phyloP scores from a whole-genome alignment of 1,284 basidiomycete genomes.

The Coniferiporia sulphurascens region DNA sequence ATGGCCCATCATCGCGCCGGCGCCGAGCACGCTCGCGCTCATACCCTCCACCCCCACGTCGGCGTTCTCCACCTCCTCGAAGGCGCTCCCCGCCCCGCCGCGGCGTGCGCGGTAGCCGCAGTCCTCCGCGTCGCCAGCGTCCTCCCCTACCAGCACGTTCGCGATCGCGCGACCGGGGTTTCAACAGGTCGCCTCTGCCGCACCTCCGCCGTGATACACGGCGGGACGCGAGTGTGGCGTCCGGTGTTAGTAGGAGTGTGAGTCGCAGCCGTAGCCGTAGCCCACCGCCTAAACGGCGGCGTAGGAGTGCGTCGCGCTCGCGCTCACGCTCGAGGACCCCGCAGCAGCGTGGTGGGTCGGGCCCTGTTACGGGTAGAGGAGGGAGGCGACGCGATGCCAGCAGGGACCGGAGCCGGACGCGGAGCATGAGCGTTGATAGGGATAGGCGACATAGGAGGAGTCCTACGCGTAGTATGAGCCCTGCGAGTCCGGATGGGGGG shows the following conservation, averaged over 20 bases:
- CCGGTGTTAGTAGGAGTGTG: conserved; percentile 19
- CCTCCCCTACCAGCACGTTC: conserved; percentile 5
- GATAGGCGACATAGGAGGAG: conserved; percentile 18
- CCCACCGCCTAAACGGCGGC: neutral
- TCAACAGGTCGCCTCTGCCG: conserved; percentile 18
- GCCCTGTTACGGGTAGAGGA: conserved; percentile 18
- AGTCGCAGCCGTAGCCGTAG: conserved; percentile 24
- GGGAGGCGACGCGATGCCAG: conserved; percentile 14
- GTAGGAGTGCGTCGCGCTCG: conserved; percentile 19
- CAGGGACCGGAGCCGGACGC: conserved; percentile 20
- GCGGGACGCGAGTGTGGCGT: conserved; percentile 2
- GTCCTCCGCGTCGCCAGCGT: conserved; percentile 23
- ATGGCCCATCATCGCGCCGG: conserved; percentile 34
- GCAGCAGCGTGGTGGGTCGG: conserved; percentile 17
- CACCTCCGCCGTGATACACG: conserved; percentile 13
- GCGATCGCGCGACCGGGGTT: conserved; percentile 2
- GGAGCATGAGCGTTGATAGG: conserved; percentile 23
- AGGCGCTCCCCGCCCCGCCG: conserved; percentile 30
- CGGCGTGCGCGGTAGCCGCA: conserved; percentile 28
- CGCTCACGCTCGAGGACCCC: conserved; percentile 9
- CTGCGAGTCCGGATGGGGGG: conserved; percentile 7
- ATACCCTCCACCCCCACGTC: conserved; percentile 50
- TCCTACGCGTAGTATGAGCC: conserved; percentile 25
- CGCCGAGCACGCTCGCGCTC: conserved; percentile 48
- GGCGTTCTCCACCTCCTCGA: conserved; percentile 45